Evolutionary conservation across 441 rosid species (phyloP).

Genomic region (Bruguiera hainesii): DNA sequence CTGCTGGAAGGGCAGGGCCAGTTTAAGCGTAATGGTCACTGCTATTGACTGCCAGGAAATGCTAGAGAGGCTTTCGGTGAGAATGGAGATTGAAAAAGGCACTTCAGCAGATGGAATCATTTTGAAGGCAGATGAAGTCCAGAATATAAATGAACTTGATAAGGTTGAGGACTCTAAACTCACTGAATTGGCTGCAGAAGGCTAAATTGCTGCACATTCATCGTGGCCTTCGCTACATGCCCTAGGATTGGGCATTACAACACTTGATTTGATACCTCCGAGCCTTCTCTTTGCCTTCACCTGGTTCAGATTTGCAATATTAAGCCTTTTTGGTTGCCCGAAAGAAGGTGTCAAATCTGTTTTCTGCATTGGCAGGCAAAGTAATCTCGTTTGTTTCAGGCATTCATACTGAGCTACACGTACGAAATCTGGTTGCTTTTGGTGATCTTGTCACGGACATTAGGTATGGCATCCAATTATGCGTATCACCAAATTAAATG

Average conservation of each 20-base stretch:
- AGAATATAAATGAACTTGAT: slow-evolving; percentile 13
- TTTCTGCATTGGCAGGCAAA: neutral
- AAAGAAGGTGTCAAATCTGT: neutral
- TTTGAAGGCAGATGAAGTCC: slow-evolving; percentile 11
- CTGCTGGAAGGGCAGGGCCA: slow-evolving; percentile 87
- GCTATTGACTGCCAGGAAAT: slow-evolving; percentile 83
- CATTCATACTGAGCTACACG: neutral
- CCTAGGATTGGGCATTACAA: neutral
- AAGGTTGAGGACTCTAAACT: slow-evolving; percentile 13
- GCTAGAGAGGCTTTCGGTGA: slow-evolving; percentile 55
- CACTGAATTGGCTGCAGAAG: neutral
- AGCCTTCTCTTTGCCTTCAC: neutral
- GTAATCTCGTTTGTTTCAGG: neutral
- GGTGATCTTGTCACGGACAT: too few species aligned
- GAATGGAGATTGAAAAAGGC: slow-evolving; percentile 27
- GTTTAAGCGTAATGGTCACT: slow-evolving; percentile 86
- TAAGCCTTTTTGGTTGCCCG: neutral
- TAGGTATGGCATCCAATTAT: too few species aligned
- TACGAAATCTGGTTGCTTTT: neutral
- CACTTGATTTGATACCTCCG: neutral
- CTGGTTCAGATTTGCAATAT: neutral
- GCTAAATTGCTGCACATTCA: slow-evolving; percentile 8
- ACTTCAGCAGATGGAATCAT: slow-evolving; percentile 20
- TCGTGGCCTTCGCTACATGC: slow-evolving; percentile 1
- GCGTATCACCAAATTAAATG: too few species aligned